Conservation (phyloP, 2,329 filamentous ascomycete species). For the Ceratocystis smalleyi region DNA sequence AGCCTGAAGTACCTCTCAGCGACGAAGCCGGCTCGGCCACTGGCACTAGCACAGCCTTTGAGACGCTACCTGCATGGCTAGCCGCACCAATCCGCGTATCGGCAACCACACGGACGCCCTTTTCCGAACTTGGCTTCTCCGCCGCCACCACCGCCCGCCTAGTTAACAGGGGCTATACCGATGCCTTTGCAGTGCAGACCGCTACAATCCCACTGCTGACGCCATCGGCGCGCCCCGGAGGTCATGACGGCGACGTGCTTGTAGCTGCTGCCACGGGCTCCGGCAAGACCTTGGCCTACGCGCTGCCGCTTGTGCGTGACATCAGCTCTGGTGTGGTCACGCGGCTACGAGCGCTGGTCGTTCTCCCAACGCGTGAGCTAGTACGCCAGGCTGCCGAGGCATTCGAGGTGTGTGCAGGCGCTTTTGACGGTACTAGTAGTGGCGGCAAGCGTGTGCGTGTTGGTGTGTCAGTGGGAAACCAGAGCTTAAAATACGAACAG, state of each 20-base stretch:
- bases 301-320: conserved; percentile 68
- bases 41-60: conserved; percentile 45
- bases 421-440: conserved; percentile 32
- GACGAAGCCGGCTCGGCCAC: conserved; percentile 39
- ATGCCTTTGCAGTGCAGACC: conserved; percentile 32
- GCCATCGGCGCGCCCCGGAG: conserved; percentile 35
- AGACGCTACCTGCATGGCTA: conserved; percentile 69
- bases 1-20: conserved; percentile 49
- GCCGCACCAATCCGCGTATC: conserved; percentile 56
- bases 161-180: conserved; percentile 37
- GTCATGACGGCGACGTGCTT: conserved; percentile 60
- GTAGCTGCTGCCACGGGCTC: conserved; percentile 90
- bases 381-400: conserved; percentile 73
- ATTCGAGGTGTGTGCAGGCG: conserved; percentile 56
- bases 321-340: conserved; percentile 50
- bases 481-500: conserved; percentile 53
- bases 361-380: conserved; percentile 81
- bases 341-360: conserved; percentile 60
- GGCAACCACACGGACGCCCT: conserved; percentile 42
- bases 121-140: conserved; percentile 47
- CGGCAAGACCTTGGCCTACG: conserved; percentile 85
- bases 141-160: conserved; percentile 46
- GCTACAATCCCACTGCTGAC: conserved; percentile 61
- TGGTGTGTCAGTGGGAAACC: conserved; percentile 68
- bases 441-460: conserved; percentile 54